Base-by-base conservation (phyloP, 306 rosid species). In the Pueraria montana region DNA sequence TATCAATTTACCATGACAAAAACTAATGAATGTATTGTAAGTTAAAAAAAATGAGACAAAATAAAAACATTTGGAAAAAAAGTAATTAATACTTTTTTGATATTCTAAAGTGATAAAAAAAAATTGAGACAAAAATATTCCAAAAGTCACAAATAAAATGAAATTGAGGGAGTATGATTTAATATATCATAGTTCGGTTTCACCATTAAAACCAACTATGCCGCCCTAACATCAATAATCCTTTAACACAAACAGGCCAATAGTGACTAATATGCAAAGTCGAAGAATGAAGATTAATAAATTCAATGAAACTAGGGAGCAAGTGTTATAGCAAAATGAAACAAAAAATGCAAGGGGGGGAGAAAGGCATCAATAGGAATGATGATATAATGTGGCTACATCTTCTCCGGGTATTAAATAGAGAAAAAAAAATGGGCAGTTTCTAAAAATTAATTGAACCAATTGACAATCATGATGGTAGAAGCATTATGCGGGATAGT, bases 401-500 rank as follows among this genome's bases (percentile, higher is more conserved):
- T 3, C 52, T 34, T n/a, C 24, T 21, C 32, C 32, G 3, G 61
- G 13, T 36, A 53, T 56, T 48, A 23, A n/a, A 78, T 10, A 56
- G 18, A 27, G 26, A 34, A 10, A 24, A 7, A 7, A 18, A 17
- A 43, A 59, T 32, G 27, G 14, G 18, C 42, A 67, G 24, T 59
- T 20, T 46, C 24, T 55, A 38, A 11, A 36, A 24, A 43, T 56
- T 11, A 21, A 73, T 13, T 9, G 16, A 80, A 77, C 48, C 59
- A 61, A 74, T 40, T 49, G 58, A 23, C 24, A 11, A 50, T 18
- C 42, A 74, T n/a, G 46, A 78, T 23, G 82, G 17, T 50, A 45
- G 63, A 75, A 79, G 43, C 38, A 61, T 82, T 45, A 62, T 48
- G 65, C 53, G 20, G 36, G 8, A 38, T 36, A 82, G 70, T 62